Percentiles rank a stretch among this genome's conserved stretches.
Evolutionary conservation across 169 alveolate genomes (phyloP).

Genomic region (Plasmodium sp.): DNA sequence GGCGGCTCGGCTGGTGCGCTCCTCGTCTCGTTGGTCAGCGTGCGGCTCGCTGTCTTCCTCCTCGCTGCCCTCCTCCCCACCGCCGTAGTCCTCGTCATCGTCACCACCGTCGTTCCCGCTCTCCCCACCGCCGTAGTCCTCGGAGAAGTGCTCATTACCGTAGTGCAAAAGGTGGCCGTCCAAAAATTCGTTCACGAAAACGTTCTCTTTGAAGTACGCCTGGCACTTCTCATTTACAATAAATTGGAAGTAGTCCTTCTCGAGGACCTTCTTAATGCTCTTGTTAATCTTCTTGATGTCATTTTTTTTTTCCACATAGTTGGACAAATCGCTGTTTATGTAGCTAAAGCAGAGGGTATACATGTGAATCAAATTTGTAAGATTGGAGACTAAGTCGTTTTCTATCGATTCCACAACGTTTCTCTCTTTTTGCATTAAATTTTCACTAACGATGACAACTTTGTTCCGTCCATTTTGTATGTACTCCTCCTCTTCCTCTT

Average conservation of each 20-base stretch:
- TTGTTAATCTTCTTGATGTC: conserved; percentile 32
- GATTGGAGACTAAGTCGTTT: conserved; percentile 18
- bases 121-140: neutral
- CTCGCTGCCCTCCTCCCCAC: neutral
- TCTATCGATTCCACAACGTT: conserved; percentile 40
- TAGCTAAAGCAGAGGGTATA: conserved; percentile 63
- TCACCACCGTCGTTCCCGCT: neutral
- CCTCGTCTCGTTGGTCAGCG: neutral
- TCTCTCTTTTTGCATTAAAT: conserved; percentile 41
- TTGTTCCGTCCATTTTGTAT: conserved; percentile 22
- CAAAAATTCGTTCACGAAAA: conserved; percentile 17
- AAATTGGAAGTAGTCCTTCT: conserved; percentile 49
- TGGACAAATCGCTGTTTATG: conserved; percentile 57
- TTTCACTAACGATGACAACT: conserved; percentile 29
- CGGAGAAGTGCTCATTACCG: neutral
- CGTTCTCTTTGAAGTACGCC: conserved; percentile 10
- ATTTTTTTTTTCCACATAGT: conserved; percentile 35
- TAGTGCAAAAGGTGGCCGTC: neutral
- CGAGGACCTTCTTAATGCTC: conserved; percentile 8
- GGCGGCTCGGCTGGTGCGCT: neutral
- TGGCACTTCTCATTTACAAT: conserved; percentile 55
- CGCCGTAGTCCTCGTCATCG: neutral
- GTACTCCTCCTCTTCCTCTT: conserved; percentile 36
- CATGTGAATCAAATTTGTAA: conserved; percentile 42
- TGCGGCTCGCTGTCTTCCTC: neutral